These are phyloP conservation scores for Yamadazyma spencermartinsiae DNA, from an alignment of 1,139 yeast genomes.

Conservation along the genomic window DNA sequence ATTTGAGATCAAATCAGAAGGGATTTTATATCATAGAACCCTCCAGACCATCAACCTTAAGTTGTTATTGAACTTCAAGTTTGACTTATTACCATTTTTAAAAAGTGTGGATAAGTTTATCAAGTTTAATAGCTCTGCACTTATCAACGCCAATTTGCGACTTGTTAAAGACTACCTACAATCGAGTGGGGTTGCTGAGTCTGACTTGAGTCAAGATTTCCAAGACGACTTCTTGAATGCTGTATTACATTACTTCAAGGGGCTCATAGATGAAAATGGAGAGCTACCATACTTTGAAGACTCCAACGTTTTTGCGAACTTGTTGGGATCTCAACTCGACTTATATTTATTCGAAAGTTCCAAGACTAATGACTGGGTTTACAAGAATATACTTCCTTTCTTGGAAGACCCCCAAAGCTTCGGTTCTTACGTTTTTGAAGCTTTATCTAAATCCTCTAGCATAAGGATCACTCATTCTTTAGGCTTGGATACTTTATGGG, in stretches of 20 bases:
- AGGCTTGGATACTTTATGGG: slow-evolving; percentile 19
- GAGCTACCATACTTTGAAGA: slow-evolving; percentile 4
- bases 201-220: slow-evolving; percentile 1
- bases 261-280: slow-evolving; percentile 4
- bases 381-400: slow-evolving; percentile 1
- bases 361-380: slow-evolving; percentile 6
- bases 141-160: slow-evolving; percentile 36
- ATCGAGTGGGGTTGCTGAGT: slow-evolving; percentile 4
- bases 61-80: slow-evolving; percentile 37
- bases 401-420: slow-evolving; percentile 4
- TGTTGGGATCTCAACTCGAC: slow-evolving; percentile 14
- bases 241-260: slow-evolving; percentile 9
- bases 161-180: slow-evolving; percentile 21
- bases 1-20: slow-evolving; percentile 60
- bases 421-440: slow-evolving; percentile 9
- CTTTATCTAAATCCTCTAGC: slow-evolving; percentile 4
- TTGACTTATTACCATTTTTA: slow-evolving; percentile 25
- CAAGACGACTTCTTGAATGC: slow-evolving; percentile 8
- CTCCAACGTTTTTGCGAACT: slow-evolving; percentile 7
- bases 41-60: slow-evolving; percentile 53
- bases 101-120: slow-evolving; percentile 39
- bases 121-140: slow-evolving; percentile 37
- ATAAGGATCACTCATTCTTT: not conserved
- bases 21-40: slow-evolving; percentile 52
- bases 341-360: slow-evolving; percentile 2